Evolutionary conservation across 2,329 filamentous ascomycete species (phyloP).

Genomic region (Phialophora tarda): DNA sequence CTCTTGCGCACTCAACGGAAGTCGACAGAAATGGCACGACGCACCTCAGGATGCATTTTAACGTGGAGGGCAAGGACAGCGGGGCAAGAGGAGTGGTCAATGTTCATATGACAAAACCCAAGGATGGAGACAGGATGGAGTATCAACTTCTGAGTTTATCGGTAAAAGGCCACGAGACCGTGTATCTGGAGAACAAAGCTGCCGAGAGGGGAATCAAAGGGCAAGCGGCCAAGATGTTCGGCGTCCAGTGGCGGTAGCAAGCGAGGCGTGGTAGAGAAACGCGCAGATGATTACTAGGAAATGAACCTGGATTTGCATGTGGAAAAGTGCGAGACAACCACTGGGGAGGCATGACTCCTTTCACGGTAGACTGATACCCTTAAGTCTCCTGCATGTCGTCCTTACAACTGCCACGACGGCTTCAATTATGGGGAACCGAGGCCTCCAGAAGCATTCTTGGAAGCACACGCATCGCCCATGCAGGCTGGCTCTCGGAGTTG

Average conservation of each 20-base stretch:
- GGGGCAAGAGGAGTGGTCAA: conserved; percentile 69
- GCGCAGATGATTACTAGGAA: not conserved
- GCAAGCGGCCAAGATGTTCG: conserved; percentile 57
- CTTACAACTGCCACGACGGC: not conserved
- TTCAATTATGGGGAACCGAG: not conserved
- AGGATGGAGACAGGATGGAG: conserved; percentile 69
- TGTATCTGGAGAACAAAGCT: conserved; percentile 54
- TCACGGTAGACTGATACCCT: not conserved
- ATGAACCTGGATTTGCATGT: not conserved
- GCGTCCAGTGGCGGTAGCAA: conserved; percentile 53
- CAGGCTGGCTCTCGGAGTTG: not conserved
- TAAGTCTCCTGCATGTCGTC: not conserved
- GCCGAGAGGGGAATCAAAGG: conserved; percentile 48
- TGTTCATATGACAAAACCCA: conserved; percentile 75
- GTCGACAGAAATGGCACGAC: conserved; percentile 77
- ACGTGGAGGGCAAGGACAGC: conserved; percentile 77
- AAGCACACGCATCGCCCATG: not conserved
- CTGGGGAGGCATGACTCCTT: not conserved
- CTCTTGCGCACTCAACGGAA: conserved; percentile 63
- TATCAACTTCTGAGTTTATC: conserved; percentile 84
- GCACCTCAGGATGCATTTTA: conserved; percentile 84
- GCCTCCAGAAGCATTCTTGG: not conserved
- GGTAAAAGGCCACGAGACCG: conserved; percentile 61
- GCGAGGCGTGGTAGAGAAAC: not conserved
- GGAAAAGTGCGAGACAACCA: not conserved